These are phyloP conservation scores for Pseudocercospora fijiensis DNA, from an alignment of 2,329 filamentous ascomycete genomes.

Conservation along the genomic window DNA sequence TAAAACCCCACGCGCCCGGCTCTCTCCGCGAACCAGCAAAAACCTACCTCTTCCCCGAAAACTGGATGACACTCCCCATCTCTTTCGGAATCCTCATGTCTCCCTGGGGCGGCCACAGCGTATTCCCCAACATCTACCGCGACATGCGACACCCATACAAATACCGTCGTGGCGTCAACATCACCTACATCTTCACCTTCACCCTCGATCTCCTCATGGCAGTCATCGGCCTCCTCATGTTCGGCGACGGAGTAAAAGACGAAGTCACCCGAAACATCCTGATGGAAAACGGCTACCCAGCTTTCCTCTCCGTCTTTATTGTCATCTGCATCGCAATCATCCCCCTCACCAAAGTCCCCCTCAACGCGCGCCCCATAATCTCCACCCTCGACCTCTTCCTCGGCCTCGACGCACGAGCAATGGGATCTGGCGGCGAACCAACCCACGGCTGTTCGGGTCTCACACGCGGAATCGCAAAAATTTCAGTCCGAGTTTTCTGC, in stretches of 20 bases:
- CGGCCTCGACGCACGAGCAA: constrained; percentile 63
- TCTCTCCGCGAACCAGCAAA: constrained; percentile 77
- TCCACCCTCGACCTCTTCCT: constrained; percentile 78
- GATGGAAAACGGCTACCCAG: constrained; percentile 66
- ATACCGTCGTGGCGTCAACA: constrained; percentile 70
- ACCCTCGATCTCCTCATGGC: constrained; percentile 79
- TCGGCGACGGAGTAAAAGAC: constrained; percentile 81
- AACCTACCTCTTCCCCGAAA: constrained; percentile 78
- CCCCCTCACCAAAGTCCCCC: constrained; percentile 80
- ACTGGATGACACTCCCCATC: constrained; percentile 83
- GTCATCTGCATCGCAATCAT: constrained; percentile 88
- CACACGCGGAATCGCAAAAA: constrained; percentile 59
- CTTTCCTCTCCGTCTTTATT: constrained; percentile 71
- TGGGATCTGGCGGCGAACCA: constrained; percentile 50
- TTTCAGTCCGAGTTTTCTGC: constrained; percentile 63
- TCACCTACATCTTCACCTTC: constrained; percentile 83
- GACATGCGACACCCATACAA: constrained; percentile 82
- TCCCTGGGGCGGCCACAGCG: constrained; percentile 68
- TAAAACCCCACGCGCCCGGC: constrained; percentile 75
- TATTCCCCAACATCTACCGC: constrained; percentile 79
- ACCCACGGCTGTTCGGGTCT: constrained; percentile 56
- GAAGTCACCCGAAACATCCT: constrained; percentile 92
- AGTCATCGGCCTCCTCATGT: constrained; percentile 86
- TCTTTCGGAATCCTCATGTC: constrained; percentile 89
- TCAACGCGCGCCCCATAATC: constrained; percentile 75